Conservation (phyloP, 1,139 yeast genomes). For the Yamadazyma membranifaciens region DNA sequence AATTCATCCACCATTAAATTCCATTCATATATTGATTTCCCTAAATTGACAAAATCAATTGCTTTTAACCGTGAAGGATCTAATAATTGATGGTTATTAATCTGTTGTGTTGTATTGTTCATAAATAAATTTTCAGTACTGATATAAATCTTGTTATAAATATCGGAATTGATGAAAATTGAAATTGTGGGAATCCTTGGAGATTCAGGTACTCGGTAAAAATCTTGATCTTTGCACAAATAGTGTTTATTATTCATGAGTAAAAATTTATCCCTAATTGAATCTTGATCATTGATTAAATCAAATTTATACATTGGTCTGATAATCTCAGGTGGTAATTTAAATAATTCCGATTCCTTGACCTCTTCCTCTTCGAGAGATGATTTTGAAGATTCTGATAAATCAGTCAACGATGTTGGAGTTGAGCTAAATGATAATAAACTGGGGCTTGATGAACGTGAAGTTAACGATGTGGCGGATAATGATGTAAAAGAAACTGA, state of each 20-base stretch:
- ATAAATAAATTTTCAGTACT: constrained; percentile 23
- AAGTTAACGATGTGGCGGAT: constrained; percentile 30
- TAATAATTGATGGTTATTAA: not conserved
- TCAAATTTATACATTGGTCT: constrained; percentile 51
- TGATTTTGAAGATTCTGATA: constrained; percentile 20
- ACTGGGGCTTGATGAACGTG: constrained; percentile 46
- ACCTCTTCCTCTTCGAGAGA: constrained; percentile 5
- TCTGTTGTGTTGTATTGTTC: not conserved
- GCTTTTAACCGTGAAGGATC: not conserved
- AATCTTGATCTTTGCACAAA: constrained; percentile 7
- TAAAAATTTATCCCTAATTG: constrained; percentile 33
- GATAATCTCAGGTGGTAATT: constrained; percentile 45
- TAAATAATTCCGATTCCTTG: constrained; percentile 19
- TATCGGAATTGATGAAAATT: constrained; percentile 32
- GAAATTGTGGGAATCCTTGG: constrained; percentile 40
- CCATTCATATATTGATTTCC: constrained; percentile 71
- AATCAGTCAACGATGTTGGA: constrained; percentile 40
- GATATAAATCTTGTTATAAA: constrained; percentile 28
- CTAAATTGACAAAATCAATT: constrained; percentile 36
- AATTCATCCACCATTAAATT: constrained; percentile 54
- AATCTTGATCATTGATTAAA: constrained; percentile 42
- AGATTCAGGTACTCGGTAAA: constrained; percentile 17
- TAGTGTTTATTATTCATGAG: constrained; percentile 18
- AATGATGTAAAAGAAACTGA: constrained; percentile 42
- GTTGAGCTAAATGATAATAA: constrained; percentile 41